Evolutionary conservation across 208 protist species (phyloP), one percentile per base, ranked within the genome.

Genomic region (Trypanosoma rangeli): DNA sequence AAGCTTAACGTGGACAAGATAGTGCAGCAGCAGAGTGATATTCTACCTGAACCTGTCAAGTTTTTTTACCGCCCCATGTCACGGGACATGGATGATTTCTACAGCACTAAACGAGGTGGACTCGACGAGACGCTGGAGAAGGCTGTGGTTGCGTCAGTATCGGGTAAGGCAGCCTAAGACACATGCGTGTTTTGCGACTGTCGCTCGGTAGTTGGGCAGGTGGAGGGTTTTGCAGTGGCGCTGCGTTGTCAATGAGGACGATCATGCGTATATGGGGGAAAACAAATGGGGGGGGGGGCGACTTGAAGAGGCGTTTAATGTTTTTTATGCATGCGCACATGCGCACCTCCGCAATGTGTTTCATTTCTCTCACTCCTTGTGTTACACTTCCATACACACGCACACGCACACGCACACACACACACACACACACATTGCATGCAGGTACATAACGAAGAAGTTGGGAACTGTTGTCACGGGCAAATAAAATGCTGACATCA

Each of bases 1-100:
- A 64, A 72, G 52, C 76, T 92, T 10, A 67, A 84, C 44, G 68
- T 84, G n/a, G 22, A 33, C 22, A 63, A 75, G 24, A 85, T 89
- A 12, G 75, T 75, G 22, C 66, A 65, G 33, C 62, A 54, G 5
- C 42, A 61, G 20, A 50, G 29, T 10, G 88, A 94, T 60, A 73
- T 96, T 22, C 65, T 89, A 55, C 91, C 91, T 3, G 77, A 67
- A 48, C 76, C 78, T 1, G 71, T 90, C 24, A 72, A 71, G 64
- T 93, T 87, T 70, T 67, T 79, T 18, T 93, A 94, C 75, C 80
- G 83, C 4, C 74, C 80, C 44, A 86, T 93, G 82, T 83, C 87
- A n/a, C 71, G 56, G 0, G 55, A 77, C 9, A 70, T 84, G 66
- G 68, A 85, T 33, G 92, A 96, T 39, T 66, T 94, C 18, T 96